Evolutionary conservation across 257 asterid genomes (phyloP), one percentile per base, ranked within the genome.

Genomic region (Plantago ovata): DNA sequence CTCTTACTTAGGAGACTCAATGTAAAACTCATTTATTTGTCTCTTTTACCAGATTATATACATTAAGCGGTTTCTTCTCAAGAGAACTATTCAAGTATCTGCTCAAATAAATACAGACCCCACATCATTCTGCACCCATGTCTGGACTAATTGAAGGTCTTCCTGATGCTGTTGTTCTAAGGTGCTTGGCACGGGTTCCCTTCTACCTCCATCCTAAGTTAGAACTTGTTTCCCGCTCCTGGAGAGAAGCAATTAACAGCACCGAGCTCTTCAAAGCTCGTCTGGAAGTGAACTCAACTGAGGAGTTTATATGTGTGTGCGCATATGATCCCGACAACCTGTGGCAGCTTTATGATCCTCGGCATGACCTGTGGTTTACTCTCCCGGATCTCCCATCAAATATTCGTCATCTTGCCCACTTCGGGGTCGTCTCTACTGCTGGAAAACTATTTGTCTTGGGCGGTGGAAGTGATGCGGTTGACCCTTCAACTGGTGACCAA

Each of bases 141-240:
- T 81, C 99, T 67, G 95, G 72, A 73, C 97, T 93, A 53, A 93
- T 93, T 36, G 99, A 93, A 76, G 99, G 99, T 56, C 97, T 93
- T 45, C 99, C 99, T 0, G 97, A 93, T 65, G 96, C 97, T 45
- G 96, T 93, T 50, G 87, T 84, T 51, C 68, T 93, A 46, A 83
- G 95, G 73, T 93, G 99, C 69, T 94, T 93, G 51, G 95, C 99
- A 13, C 80, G 97, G 55, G 95, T 93, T 40, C 99, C 99, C 9
- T 86, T 89, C 44, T 77, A 75, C 71, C 97, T 84, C 43, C 85
- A 89, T 64, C 94, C 97, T 28, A 79, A 68, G 62, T 60, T 93
- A 55, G 84, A 80, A 69, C 86, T 84, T 7, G 99, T 93, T 65
- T 93, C 96, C 23, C 97, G 51, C 50, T 81, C 99, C 64, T 93